Percentiles rank a stretch among this genome's conserved stretches.
Conservation (phyloP, 805 yeast genomes). For the Wickerhamiella shivajii region DNA sequence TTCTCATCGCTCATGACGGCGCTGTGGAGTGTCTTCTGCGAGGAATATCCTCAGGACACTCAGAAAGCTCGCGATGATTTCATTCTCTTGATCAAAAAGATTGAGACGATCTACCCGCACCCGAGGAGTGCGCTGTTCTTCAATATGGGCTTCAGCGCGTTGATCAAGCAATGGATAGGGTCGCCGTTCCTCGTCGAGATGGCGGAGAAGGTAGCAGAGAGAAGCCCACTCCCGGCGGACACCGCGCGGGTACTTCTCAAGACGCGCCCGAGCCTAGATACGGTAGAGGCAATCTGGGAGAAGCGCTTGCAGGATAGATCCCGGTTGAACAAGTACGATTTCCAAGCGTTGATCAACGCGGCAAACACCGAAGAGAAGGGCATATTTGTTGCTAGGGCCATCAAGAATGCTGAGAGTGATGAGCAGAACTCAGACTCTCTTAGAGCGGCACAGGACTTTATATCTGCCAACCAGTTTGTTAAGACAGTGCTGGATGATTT, state of each 20-base stretch:
- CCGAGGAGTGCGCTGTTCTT: constrained; percentile 10
- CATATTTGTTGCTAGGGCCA: background rate
- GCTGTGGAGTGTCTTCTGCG: constrained; percentile 9
- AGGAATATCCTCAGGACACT: constrained; percentile 10
- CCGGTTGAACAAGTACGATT: background rate
- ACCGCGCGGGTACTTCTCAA: constrained; percentile 16
- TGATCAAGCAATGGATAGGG: constrained; percentile 15
- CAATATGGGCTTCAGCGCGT: constrained; percentile 13
- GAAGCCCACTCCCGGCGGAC: constrained; percentile 9
- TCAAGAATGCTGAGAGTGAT: background rate
- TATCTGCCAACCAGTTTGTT: too few relatives aligned
- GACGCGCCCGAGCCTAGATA: constrained; percentile 2
- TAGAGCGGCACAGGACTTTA: too few relatives aligned
- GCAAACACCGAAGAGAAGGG: constrained; percentile 1
- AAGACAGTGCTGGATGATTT: too few relatives aligned
- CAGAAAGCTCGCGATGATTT: constrained; percentile 12
- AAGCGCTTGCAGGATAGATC: background rate
- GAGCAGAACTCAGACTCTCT: too few relatives aligned
- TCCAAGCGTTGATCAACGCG: constrained; percentile 1
- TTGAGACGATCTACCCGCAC: constrained; percentile 6
- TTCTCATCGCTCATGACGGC: constrained; percentile 13
- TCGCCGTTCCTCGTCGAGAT: constrained; percentile 12
- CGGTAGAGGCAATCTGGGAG: background rate
- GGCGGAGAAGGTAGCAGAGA: constrained; percentile 7
- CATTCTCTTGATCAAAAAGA: constrained; percentile 6